Percentiles rank a stretch among this genome's conserved stretches.
Conservation (phyloP, 768 basidiomycete species). For the Calocera cornea region DNA sequence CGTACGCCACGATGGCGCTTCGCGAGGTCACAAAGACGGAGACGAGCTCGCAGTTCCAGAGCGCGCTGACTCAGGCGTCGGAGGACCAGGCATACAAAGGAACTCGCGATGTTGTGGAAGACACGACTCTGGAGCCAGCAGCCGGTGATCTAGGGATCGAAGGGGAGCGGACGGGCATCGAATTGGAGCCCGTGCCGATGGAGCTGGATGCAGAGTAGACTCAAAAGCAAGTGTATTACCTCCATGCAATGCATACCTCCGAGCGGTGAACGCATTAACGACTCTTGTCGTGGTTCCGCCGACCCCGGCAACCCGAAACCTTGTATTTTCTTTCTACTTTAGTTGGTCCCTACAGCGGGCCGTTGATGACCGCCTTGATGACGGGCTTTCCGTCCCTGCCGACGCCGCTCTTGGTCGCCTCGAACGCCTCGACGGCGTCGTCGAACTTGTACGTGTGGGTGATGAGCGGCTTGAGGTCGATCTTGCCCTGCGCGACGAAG, state of each 20-base stretch:
- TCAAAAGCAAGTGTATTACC: not conserved
- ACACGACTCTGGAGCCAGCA: not conserved
- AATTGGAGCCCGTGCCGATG: not conserved
- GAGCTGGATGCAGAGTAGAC: not conserved
- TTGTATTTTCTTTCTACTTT: not conserved
- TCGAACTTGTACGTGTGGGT: slow-evolving; percentile 78
- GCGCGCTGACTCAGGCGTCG: slow-evolving; percentile 55
- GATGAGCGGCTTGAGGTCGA: slow-evolving; percentile 78
- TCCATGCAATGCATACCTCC: not conserved
- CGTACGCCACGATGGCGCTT: slow-evolving; percentile 97
- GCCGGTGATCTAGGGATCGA: not conserved
- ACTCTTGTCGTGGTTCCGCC: not conserved
- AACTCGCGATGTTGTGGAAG: slow-evolving; percentile 18
- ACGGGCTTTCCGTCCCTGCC: slow-evolving; percentile 75
- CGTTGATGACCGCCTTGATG: slow-evolving; percentile 82
- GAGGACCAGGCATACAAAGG: slow-evolving; percentile 75
- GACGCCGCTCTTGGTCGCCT: slow-evolving; percentile 65
- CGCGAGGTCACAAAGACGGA: slow-evolving; percentile 91
- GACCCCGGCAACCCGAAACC: not conserved
- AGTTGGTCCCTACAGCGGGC: slow-evolving; percentile 35
- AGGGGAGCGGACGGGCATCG: not conserved
- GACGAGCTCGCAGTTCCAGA: slow-evolving; percentile 85
- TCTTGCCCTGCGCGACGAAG: slow-evolving; percentile 64
- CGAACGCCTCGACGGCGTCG: slow-evolving; percentile 66
- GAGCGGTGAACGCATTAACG: not conserved